Evolutionary conservation across 768 basidiomycete species (phyloP), one percentile per base, ranked within the genome.

Genomic region (Lactarius sp.): DNA sequence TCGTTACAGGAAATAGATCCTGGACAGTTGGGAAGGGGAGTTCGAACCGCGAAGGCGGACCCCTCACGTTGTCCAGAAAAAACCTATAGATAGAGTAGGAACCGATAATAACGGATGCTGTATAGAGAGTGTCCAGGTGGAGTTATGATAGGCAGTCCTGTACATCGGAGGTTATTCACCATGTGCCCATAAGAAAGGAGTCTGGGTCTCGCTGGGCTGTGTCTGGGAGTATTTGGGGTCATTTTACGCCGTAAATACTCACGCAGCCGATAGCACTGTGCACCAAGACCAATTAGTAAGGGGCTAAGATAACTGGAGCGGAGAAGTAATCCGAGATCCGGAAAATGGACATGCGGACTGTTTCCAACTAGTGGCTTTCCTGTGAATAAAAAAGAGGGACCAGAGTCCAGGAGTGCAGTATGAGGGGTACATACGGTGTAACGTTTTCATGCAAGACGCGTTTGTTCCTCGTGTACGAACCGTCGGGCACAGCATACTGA

Each of bases 61-160:
- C 9, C 16, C 46, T 39, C 20, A 22, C 5, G 39, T 13, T 33
- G 18, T n/a, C 20, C 5, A 6, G 20, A 42, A 42, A 31, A 42
- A 16, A n/a, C 18, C n/a, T 41, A 16, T 41, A 31, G 27, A 18
- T 18, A 22, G 39, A 49, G 20, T 8, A 27, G 20, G 16, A 34
- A 16, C 52, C 34, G 59, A 6, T 47, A 14, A 36, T 37, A 22
- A 33, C 59, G 60, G 60, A 54, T 16, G 42, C 41, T 60, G 42
- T 13, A n/a, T 34, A 60, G 33, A n/a, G 33, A 27, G 34, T 27
- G 27, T 42, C 6, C 10, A 20, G 44, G 3, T 14, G 5, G 31
- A 4, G 18, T 13, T 39, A 31, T 59, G 27, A 52, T 52, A n/a
- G n/a, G 39, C n/a, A 6, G 14, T 10, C 39, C 50, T 18, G 41